Evolutionary conservation across 306 rosid species (phyloP).

Genomic region (Clitoria ternatea): DNA sequence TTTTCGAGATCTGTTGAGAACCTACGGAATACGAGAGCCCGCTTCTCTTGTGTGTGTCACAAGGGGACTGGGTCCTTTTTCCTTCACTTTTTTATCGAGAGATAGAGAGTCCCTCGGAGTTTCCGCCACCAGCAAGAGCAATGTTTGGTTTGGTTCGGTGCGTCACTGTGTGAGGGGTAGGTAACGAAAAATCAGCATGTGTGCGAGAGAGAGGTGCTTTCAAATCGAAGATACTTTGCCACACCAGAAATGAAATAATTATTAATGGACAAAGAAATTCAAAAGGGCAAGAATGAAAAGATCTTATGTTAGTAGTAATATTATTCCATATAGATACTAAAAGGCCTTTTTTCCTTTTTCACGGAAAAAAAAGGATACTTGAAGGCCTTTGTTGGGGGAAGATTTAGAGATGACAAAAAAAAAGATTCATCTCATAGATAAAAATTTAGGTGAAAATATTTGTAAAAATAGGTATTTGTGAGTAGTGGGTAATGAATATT

Average conservation of each 20-base stretch:
- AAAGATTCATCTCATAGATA: no score
- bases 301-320: no score
- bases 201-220: background rate
- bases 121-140: slow-evolving; percentile 22
- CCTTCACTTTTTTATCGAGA: background rate
- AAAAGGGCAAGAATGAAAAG: background rate
- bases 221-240: background rate
- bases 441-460: no score
- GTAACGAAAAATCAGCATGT: background rate
- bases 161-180: background rate
- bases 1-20: slow-evolving; percentile 34
- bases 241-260: background rate
- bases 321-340: background rate
- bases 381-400: no score
- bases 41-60: background rate
- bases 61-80: background rate
- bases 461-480: no score
- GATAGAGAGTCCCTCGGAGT: background rate
- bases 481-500: no score
- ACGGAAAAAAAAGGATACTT: no score
- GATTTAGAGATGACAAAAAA: no score
- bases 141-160: background rate
- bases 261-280: background rate
- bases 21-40: background rate
- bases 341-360: no score